Evolutionary conservation across 176 grass and related monocot genomes (phyloP).

Genomic region (Juncus inflexus): DNA sequence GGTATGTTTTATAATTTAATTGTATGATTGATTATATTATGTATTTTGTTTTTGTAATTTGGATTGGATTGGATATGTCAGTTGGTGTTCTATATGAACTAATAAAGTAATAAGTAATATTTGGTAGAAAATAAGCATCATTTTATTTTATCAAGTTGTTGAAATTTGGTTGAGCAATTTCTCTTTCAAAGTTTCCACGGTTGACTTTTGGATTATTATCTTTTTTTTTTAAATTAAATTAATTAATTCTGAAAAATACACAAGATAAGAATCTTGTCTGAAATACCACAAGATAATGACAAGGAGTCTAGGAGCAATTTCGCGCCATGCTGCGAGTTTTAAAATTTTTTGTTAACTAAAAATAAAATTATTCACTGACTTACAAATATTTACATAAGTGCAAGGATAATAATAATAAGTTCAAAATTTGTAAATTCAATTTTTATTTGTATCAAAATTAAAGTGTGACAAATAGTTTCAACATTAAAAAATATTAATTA

Average conservation of each 20-base stretch:
- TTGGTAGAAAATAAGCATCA: background rate
- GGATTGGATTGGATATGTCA: slow-evolving; percentile 2
- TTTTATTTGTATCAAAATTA: too few relatives aligned
- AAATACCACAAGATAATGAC: too few relatives aligned
- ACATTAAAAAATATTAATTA: too few relatives aligned
- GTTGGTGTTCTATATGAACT: background rate
- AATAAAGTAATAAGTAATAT: background rate
- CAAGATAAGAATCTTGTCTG: too few relatives aligned
- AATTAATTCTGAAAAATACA: background rate
- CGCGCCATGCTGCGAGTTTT: too few relatives aligned
- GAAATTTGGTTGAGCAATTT: background rate
- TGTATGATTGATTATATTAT: background rate
- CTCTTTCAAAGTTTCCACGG: slow-evolving; percentile 13
- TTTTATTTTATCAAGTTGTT: slow-evolving; percentile 8
- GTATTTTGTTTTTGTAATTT: slow-evolving; percentile 17
- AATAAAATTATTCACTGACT: too few relatives aligned
- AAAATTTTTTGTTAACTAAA: too few relatives aligned
- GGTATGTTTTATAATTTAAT: background rate
- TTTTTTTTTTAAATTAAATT: background rate
- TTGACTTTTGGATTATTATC: slow-evolving; percentile 1
- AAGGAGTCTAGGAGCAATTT: too few relatives aligned
- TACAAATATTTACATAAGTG: too few relatives aligned
- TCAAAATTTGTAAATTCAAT: too few relatives aligned
- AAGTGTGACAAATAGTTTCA: too few relatives aligned
- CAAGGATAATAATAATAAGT: too few relatives aligned